Evolutionary conservation across 352 stramenopile species (phyloP).

Genomic region (Aphanomyces stellatus): DNA sequence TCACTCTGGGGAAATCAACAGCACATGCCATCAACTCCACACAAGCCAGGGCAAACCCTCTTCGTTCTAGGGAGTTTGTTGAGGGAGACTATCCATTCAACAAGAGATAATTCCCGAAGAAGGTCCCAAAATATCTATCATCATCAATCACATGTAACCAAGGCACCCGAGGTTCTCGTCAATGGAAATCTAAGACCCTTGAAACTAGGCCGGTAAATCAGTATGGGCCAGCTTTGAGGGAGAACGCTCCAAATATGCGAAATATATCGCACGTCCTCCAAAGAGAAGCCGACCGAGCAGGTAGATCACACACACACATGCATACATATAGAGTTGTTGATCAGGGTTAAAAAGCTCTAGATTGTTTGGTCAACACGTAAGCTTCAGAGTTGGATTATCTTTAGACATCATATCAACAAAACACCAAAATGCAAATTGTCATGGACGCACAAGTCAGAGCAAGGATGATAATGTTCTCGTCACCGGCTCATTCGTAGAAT

Average conservation of each 20-base stretch:
- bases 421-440: too few species aligned
- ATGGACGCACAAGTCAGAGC: slow-evolving; percentile 45
- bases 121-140: neutral
- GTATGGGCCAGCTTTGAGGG: slow-evolving; percentile 12
- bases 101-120: slow-evolving; percentile 15
- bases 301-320: slow-evolving; percentile 21
- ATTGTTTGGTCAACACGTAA: slow-evolving; percentile 58
- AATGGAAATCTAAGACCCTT: slow-evolving; percentile 15
- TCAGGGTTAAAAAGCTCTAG: slow-evolving; percentile 84
- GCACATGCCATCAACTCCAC: neutral
- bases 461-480: slow-evolving; percentile 70
- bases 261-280: slow-evolving; percentile 19
- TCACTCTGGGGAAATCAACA: neutral
- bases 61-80: slow-evolving; percentile 15
- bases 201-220: slow-evolving; percentile 19
- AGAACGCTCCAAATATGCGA: slow-evolving; percentile 14
- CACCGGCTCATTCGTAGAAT: slow-evolving; percentile 29
- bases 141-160: slow-evolving; percentile 8
- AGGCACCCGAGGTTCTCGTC: slow-evolving; percentile 18
- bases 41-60: neutral
- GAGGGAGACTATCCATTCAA: slow-evolving; percentile 12
- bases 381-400: slow-evolving; percentile 83
- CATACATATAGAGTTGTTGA: slow-evolving; percentile 31
- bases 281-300: slow-evolving; percentile 20
- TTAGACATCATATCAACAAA: slow-evolving; percentile 62